Conservation (phyloP, 805 yeast genomes). For the Candida ipomoeae region DNA sequence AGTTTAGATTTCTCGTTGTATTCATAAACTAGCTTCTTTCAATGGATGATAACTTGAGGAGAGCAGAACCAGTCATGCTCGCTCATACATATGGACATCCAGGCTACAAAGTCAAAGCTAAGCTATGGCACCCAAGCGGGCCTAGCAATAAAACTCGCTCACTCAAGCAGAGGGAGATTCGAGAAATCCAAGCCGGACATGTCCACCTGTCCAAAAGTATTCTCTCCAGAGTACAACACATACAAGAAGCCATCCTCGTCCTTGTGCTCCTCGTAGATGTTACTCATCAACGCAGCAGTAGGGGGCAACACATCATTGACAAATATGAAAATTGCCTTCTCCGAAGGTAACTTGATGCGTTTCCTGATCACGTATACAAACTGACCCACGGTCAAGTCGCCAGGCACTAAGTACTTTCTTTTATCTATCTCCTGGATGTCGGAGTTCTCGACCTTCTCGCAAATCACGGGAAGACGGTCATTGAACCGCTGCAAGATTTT, state of each 20-base stretch:
- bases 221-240: constrained; percentile 94
- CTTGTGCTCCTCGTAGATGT: constrained; percentile 93
- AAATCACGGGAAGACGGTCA: constrained; percentile 93
- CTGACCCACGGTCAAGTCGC: constrained; percentile 95
- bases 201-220: constrained; percentile 74
- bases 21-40: too few species aligned
- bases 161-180: constrained; percentile 5
- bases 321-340: constrained; percentile 95
- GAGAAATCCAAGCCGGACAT: constrained; percentile 19
- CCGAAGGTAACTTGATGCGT: constrained; percentile 92
- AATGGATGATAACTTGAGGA: neutral
- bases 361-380: constrained; percentile 96
- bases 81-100: neutral
- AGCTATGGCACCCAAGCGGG: neutral
- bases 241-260: constrained; percentile 97
- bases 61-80: constrained; percentile 3
- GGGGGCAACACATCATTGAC: constrained; percentile 97
- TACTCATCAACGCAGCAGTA: constrained; percentile 93
- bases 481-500: constrained; percentile 84
- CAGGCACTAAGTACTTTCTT: constrained; percentile 93
- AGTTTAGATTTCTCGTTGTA: too few species aligned
- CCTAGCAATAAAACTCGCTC: neutral
- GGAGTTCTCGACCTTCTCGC: constrained; percentile 95
- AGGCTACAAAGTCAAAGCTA: neutral
- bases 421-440: constrained; percentile 96